Evolutionary conservation across 352 stramenopile genomes (phyloP), one percentile per base, ranked within the genome.

Genomic region (Saprolegnia parasitica): DNA sequence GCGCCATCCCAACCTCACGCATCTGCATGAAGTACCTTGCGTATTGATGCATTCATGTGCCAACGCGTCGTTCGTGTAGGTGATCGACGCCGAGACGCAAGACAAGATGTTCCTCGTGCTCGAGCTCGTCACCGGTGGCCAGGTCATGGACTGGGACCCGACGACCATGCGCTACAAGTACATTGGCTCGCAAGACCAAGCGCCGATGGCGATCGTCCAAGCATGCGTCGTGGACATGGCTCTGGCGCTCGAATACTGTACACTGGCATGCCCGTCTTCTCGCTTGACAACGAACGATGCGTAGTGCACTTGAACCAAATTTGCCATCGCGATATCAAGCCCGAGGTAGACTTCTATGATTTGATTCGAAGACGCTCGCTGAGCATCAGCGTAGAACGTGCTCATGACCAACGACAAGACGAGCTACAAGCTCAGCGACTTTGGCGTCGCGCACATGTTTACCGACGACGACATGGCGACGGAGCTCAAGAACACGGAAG

Each of bases 71-170:
- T 57, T 75, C 24, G 65, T 74, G 24, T 58, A 89, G 79, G 82
- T 95, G 46, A 92, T 96, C 45, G 85, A 96, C 71, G 91, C 84
- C 35, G 80, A 79, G 0, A 77, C 73, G 37, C 81, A 91, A 52
- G 79, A 90, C 74, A 91, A 88, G 68, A 81, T 91, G 73, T 89
- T 90, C 29, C 73, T 94, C 29, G 83, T 95, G 24, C 77, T 94
- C 0, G 87, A 96, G 65, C 81, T 93, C 47, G 87, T 95, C 56
- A 80, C 78, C 26, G 81, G 84, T 46, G 88, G 88, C 0, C 83
- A 93, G 37, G 78, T 93, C 47, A 94, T 96, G 88, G 66, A 89
- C 60, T 96, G 84, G 82, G 86, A 95, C 67, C 77, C 91, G 45
- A 84, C 90, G 45, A 58, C 73, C 8, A 87, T 87, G 32, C 74